A percentile compares a stretch with the other conserved stretches of the same genome.
These are phyloP conservation scores for Solanum phureja DNA, from an alignment of 257 asterid genomes.

Conservation along the genomic window DNA sequence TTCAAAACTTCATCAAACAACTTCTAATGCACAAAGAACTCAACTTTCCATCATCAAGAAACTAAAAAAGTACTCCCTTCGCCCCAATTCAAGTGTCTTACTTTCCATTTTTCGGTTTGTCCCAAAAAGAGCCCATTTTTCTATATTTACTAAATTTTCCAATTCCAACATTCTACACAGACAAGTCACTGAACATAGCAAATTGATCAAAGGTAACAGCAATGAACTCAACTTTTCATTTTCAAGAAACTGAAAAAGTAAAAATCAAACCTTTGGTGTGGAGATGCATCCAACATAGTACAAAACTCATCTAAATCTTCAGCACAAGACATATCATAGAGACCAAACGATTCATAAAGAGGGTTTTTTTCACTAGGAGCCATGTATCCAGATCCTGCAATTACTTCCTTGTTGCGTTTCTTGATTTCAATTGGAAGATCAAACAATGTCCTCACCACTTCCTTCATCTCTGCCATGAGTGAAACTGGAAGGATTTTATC, in stretches of 20 bases:
- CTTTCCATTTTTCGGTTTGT: no score
- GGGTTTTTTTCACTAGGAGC: constrained; percentile 45
- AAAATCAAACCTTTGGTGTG: constrained; percentile 38
- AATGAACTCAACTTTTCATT: neutral
- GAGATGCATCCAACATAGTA: constrained; percentile 30
- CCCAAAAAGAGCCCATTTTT: no score
- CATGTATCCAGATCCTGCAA: constrained; percentile 55
- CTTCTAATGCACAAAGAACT: neutral
- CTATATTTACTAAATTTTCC: neutral
- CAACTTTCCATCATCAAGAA: neutral
- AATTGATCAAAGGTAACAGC: neutral
- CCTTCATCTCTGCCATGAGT: constrained; percentile 47
- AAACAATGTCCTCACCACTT: constrained; percentile 25
- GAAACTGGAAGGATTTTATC: constrained; percentile 16
- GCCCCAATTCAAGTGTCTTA: no score
- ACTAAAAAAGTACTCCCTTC: neutral
- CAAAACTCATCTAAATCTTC: constrained; percentile 39
- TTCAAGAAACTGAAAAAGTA: neutral
- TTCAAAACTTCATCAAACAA: neutral
- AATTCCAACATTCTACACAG: neutral
- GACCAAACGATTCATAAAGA: constrained; percentile 56
- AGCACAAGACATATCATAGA: constrained; percentile 37
- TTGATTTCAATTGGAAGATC: constrained; percentile 48
- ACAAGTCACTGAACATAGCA: neutral
- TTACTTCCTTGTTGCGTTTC: constrained; percentile 31